Evolutionary conservation across 192 early-diverging fungal species (phyloP).

Genomic region (Umbelopsis ramanniana): DNA sequence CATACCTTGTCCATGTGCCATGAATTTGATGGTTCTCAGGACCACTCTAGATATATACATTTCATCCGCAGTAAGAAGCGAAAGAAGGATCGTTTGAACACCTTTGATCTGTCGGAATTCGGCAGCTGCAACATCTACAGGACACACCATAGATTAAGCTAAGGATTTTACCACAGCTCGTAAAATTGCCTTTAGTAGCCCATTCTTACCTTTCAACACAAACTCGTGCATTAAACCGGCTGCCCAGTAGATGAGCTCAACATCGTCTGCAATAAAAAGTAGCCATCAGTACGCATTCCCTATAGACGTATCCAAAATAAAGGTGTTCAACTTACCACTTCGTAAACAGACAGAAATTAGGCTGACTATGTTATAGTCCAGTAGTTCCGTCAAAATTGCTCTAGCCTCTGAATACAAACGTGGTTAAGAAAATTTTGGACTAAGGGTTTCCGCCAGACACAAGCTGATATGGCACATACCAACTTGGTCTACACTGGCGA

Average conservation of each 20-base stretch:
- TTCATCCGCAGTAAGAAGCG: conserved; percentile 63
- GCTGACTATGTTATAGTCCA: conserved; percentile 68
- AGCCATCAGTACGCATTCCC: not conserved
- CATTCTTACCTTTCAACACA: conserved; percentile 58
- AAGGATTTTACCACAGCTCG: too few relatives aligned
- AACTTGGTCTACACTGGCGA: conserved; percentile 57
- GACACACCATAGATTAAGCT: not conserved
- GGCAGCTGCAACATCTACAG: conserved; percentile 58
- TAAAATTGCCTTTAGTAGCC: too few relatives aligned
- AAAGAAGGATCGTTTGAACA: conserved; percentile 61
- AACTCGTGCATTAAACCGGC: conserved; percentile 81
- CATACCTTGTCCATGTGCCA: conserved; percentile 63
- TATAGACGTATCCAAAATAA: not conserved
- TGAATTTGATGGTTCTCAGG: conserved; percentile 71
- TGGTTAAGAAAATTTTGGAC: conserved; percentile 13
- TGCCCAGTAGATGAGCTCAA: conserved; percentile 80
- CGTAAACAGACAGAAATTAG: conserved; percentile 69
- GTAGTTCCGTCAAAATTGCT: conserved; percentile 55
- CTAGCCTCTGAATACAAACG: conserved; percentile 37
- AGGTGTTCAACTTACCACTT: conserved; percentile 47
- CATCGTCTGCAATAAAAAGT: conserved; percentile 59
- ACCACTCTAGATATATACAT: conserved; percentile 71
- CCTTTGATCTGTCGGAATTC: conserved; percentile 64
- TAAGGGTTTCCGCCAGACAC: not conserved
- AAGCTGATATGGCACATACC: conserved; percentile 11